Evolutionary conservation across 1,284 basidiomycete genomes (phyloP).

Genomic region (Naganishia sp.): DNA sequence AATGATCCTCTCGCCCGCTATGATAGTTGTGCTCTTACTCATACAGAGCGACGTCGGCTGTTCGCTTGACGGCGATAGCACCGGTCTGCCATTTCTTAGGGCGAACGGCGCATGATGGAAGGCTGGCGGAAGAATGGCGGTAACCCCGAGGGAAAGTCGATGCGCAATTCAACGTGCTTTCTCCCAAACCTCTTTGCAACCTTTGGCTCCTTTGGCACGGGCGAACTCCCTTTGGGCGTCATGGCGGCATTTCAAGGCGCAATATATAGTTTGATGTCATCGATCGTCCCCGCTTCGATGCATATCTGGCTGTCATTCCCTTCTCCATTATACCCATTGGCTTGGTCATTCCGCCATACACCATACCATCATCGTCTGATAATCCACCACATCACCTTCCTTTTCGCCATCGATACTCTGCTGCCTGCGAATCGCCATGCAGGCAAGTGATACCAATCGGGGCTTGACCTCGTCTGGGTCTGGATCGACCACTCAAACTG

Average conservation of each 20-base stretch:
- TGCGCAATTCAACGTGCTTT: background rate
- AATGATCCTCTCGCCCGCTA: too few species aligned
- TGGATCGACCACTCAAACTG: background rate
- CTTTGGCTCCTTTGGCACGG: too few species aligned
- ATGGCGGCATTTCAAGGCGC: too few species aligned
- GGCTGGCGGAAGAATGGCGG: too few species aligned
- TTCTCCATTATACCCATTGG: background rate
- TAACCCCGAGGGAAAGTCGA: too few species aligned
- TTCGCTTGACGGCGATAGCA: too few species aligned
- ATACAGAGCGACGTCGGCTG: too few species aligned
- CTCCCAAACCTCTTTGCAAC: background rate
- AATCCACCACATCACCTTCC: background rate
- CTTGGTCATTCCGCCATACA: background rate
- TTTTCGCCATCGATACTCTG: background rate
- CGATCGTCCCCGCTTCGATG: background rate
- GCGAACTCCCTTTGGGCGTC: too few species aligned
- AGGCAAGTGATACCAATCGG: constrained; percentile 1
- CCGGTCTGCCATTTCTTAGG: too few species aligned
- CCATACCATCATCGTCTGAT: background rate
- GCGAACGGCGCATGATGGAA: too few species aligned
- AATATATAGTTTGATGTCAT: background rate
- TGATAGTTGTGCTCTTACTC: too few species aligned
- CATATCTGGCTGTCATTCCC: background rate
- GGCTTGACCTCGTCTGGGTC: background rate
- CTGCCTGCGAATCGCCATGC: constrained; percentile 1